These are phyloP conservation scores for Apiospora malaysiana DNA, from an alignment of 2,329 filamentous ascomycete genomes.

Conservation along the genomic window DNA sequence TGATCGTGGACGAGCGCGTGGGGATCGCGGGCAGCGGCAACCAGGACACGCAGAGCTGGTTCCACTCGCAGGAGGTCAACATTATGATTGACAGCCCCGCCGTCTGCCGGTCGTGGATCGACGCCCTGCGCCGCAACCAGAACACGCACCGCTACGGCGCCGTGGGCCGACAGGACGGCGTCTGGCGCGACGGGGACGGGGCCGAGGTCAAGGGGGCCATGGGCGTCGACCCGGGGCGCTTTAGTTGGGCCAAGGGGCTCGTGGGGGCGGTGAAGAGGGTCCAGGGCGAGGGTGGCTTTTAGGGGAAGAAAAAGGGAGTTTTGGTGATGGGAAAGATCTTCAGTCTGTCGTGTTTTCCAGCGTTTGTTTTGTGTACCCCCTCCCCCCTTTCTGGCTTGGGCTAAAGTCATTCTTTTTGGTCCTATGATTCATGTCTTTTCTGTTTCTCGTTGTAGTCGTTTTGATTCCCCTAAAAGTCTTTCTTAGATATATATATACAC, in stretches of 20 bases:
- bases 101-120: conserved; percentile 68
- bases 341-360: not conserved
- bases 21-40: conserved; percentile 79
- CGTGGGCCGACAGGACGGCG: conserved; percentile 59
- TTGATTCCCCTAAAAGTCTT: too few relatives aligned
- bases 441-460: too few relatives aligned
- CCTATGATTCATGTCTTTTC: too few relatives aligned
- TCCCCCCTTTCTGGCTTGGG: too few relatives aligned
- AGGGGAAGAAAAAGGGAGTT: too few relatives aligned
- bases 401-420: too few relatives aligned
- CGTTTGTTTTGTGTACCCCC: not conserved
- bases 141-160: conserved; percentile 67
- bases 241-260: conserved; percentile 36
- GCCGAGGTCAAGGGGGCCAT: conserved; percentile 48
- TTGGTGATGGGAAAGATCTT: not conserved
- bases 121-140: conserved; percentile 67
- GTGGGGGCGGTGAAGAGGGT: conserved; percentile 37
- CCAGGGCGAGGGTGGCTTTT: conserved; percentile 38
- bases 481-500: too few relatives aligned
- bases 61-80: conserved; percentile 79
- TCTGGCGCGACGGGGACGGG: conserved; percentile 63
- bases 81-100: conserved; percentile 70
- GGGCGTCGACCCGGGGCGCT: conserved; percentile 58
- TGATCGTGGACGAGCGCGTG: conserved; percentile 73
- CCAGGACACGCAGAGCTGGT: conserved; percentile 82